Conservation (phyloP, 176 grass and related monocot species). For the Elymus sibiricus region DNA sequence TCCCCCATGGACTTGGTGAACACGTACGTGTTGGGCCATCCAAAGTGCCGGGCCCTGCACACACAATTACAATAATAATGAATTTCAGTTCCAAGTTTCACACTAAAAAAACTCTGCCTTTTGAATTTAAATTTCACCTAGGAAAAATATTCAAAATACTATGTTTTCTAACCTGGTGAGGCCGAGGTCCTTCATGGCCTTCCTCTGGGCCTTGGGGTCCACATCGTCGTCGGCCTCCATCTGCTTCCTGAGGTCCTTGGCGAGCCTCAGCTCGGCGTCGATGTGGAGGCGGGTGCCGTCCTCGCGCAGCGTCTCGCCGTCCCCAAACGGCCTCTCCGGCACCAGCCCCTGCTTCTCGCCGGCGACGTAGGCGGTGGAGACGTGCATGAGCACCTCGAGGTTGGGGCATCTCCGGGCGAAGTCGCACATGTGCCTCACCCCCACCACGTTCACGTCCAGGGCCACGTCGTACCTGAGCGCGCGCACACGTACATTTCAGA, state of each 20-base stretch:
- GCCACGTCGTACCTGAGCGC: conserved; percentile 50
- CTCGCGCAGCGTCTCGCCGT: conserved; percentile 48
- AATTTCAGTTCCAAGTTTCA: too few species aligned
- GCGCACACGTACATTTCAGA: background rate
- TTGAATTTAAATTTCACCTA: background rate
- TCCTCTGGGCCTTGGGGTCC: conserved; percentile 39
- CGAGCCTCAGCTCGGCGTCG: conserved; percentile 44
- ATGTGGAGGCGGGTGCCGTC: conserved; percentile 45
- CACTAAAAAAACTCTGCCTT: background rate
- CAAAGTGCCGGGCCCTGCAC: conserved; percentile 60
- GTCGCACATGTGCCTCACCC: conserved; percentile 45
- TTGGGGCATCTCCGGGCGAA: conserved; percentile 60
- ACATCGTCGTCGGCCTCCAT: conserved; percentile 17
- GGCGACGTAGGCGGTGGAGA: conserved; percentile 61
- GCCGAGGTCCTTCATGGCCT: conserved; percentile 75
- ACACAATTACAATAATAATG: too few species aligned
- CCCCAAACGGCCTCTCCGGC: conserved; percentile 43
- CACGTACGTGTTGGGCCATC: conserved; percentile 97
- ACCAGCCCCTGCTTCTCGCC: conserved; percentile 61
- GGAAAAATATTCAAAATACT: background rate
- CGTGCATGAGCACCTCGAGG: conserved; percentile 71
- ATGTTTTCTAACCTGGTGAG: conserved; percentile 26
- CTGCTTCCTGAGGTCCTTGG: conserved; percentile 38
- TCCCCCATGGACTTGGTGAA: conserved; percentile 90
- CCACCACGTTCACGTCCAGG: conserved; percentile 50